phyloP scores from a whole-genome alignment of 2,329 filamentous ascomycete species.

The Penicillium oxalicum region DNA sequence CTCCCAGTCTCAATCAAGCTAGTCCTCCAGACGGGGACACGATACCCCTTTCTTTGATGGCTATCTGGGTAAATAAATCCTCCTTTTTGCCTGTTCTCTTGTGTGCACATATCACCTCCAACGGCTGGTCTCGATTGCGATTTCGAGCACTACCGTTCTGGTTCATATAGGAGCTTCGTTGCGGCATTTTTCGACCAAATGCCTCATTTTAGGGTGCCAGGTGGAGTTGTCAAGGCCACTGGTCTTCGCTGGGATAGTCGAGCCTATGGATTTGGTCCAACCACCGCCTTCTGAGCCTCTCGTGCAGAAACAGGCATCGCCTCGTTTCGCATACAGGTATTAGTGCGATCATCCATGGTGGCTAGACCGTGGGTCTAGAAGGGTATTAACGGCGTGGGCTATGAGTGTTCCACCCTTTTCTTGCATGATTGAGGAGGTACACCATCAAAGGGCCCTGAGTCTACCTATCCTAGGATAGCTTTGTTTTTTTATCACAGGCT shows the following conservation, averaged over 20 bases:
- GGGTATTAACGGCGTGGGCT: constrained; percentile 12
- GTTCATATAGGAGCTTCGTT: neutral
- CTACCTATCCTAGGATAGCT: too few relatives aligned
- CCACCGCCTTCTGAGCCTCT: neutral
- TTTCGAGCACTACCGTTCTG: neutral
- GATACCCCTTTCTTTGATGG: neutral
- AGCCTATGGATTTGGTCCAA: constrained; percentile 6
- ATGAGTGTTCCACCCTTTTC: neutral
- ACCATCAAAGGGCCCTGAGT: too few relatives aligned
- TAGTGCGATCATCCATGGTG: constrained; percentile 9
- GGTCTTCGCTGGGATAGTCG: constrained; percentile 7
- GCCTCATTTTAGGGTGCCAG: constrained; percentile 7
- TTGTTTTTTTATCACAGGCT: too few relatives aligned
- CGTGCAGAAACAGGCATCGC: constrained; percentile 3
- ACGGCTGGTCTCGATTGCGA: neutral
- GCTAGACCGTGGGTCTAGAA: constrained; percentile 16
- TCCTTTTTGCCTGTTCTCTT: too few relatives aligned
- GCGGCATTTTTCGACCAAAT: constrained; percentile 14
- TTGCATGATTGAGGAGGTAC: neutral
- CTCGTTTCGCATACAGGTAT: constrained; percentile 3
- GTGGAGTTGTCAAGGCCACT: constrained; percentile 10
- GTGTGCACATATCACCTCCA: too few relatives aligned
- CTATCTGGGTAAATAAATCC: too few relatives aligned
- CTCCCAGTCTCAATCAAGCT: too few relatives aligned
- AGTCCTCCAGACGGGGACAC: too few relatives aligned